Base-by-base conservation (phyloP, 352 stramenopile species). In the Phytophthora rubi region DNA sequence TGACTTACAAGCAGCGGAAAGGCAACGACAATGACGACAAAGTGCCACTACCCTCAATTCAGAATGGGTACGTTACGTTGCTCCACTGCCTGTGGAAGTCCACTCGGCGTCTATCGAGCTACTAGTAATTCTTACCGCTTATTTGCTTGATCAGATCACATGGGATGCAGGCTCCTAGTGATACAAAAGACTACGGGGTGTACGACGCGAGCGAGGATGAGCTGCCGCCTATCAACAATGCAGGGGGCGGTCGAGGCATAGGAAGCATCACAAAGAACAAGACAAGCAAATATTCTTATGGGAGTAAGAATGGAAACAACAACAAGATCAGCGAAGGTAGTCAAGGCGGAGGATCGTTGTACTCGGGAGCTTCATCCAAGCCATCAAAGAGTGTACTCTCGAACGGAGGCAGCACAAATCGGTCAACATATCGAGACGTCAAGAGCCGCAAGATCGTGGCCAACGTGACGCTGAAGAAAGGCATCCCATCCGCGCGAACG, bases 1-100 rank as follows among this genome's bases (percentile, higher is more conserved):
- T 75, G 4, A 66, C 73, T 30, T 60, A 75, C 26, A 86, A 80
- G 39, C 82, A 85, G 62, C 70, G 70, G 42, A 89, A 89, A 44
- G 57, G 52, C 51, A 90, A 88, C 12, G 82, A 91, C 45, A 77
- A 76, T 21, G 77, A 89, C 47, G 77, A 83, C 37, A 84, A 83
- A 62, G 53, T 77, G 4, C 81, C 80, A 6, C 68, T 90, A 51
- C 82, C 83, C 9, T 83, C 78, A 21, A 85, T 91, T 71, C 79
- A 88, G 33, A 83, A 64, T 57, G 75, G 70, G 73, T 84, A 62
- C 37, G 65, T 63, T 54, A 15, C 16, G 54, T 26, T 26, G 23
- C 23, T 26, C 23, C 6, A 10, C 18, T 59, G n/a, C 13, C 51
- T 59, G 35, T 13, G 13, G 33, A 28, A 21, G 37, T 15, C 16